phyloP scores from a whole-genome alignment of 345 rosid genomes.

The Hypericum androsaemum region DNA sequence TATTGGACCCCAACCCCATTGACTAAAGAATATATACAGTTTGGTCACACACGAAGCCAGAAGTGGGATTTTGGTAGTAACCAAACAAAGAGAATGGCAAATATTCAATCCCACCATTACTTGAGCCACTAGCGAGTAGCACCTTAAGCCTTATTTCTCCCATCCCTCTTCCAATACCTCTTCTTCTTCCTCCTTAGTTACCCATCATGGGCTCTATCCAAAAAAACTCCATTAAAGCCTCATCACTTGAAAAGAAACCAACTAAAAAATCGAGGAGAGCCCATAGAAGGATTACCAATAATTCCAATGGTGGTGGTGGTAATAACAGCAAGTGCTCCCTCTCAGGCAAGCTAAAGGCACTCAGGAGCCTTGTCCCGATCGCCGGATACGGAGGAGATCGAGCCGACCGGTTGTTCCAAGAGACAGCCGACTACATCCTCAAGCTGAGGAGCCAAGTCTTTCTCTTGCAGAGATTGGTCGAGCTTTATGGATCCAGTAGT shows the following conservation, averaged over 20 bases:
- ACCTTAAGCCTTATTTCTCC: no score
- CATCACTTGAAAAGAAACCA: not conserved
- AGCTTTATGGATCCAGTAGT: constrained; percentile 52
- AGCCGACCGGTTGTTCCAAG: constrained; percentile 52
- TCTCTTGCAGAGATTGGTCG: constrained; percentile 50
- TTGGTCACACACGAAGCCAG: no score
- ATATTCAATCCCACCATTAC: constrained; percentile 21
- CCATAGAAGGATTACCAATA: constrained; percentile 2
- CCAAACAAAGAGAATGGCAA: constrained; percentile 13
- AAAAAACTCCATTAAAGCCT: constrained; percentile 23
- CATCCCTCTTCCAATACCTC: no score
- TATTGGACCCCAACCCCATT: no score
- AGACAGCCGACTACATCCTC: constrained; percentile 77
- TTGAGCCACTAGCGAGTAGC: constrained; percentile 17
- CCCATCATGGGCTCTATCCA: constrained; percentile 14
- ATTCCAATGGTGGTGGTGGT: not conserved
- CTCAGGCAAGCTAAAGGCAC: constrained; percentile 57
- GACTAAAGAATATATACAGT: no score
- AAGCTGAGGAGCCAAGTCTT: constrained; percentile 55
- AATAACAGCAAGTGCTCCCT: constrained; percentile 21
- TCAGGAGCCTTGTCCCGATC: constrained; percentile 57
- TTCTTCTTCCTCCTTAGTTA: constrained; percentile 1
- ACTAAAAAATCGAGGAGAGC: not conserved
- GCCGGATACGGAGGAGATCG: constrained; percentile 13
- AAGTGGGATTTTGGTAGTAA: constrained; percentile 35